Percentiles rank a stretch among this genome's conserved stretches.
Evolutionary conservation across 2,329 filamentous ascomycete species (phyloP).

Genomic region (Hypoxylon rubiginosum): DNA sequence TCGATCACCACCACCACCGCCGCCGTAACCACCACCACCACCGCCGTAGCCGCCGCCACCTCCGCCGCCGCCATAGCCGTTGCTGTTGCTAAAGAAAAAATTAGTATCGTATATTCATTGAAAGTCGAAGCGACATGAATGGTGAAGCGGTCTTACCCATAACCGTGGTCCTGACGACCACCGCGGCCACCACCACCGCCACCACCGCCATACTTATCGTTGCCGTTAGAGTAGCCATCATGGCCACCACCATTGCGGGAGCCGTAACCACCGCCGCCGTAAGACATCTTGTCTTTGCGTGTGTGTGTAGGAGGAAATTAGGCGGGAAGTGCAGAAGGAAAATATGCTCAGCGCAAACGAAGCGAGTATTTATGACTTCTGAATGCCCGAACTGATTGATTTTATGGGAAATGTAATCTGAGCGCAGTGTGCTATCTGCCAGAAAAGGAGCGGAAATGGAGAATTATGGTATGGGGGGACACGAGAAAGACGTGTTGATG

Average conservation of each 20-base stretch:
- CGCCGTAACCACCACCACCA: constrained; percentile 55
- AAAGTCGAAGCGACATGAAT: constrained; percentile 16
- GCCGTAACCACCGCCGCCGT: constrained; percentile 68
- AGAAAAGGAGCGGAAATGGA: constrained; percentile 48
- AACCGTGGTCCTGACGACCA: constrained; percentile 60
- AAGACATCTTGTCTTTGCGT: constrained; percentile 70
- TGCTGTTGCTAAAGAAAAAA: constrained; percentile 60
- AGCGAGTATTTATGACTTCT: constrained; percentile 7
- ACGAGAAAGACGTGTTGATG: constrained; percentile 39
- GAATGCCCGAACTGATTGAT: constrained; percentile 8
- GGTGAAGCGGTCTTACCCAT: constrained; percentile 48
- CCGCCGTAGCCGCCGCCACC: no score
- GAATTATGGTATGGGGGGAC: constrained; percentile 26
- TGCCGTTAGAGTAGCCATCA: constrained; percentile 50
- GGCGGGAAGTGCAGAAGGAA: constrained; percentile 25
- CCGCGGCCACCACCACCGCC: constrained; percentile 48
- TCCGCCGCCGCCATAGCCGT: constrained; percentile 64
- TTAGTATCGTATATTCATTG: constrained; percentile 56
- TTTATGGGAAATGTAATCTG: constrained; percentile 10
- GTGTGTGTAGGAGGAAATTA: constrained; percentile 21
- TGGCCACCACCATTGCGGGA: constrained; percentile 61
- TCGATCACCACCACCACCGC: constrained; percentile 81
- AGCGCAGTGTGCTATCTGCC: constrained; percentile 46
- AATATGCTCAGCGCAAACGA: constrained; percentile 44
- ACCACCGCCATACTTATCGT: constrained; percentile 44